Evolutionary conservation across 495 filamentous ascomycete genomes (phyloP).

Genomic region (Saxophila tyrrhenica): DNA sequence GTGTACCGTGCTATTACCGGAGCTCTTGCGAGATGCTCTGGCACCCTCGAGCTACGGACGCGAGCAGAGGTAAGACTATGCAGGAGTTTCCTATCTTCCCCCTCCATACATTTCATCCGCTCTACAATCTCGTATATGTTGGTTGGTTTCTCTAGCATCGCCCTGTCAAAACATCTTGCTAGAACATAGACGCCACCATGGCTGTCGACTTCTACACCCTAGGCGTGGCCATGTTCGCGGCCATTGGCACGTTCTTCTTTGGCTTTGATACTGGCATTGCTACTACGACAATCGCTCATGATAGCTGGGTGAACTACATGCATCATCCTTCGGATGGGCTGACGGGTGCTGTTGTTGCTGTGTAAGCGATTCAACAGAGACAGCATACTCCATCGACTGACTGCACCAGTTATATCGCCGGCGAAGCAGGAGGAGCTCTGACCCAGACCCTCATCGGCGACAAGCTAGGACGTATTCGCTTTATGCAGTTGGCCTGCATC

Average conservation of each 20-base stretch:
- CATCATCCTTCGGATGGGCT: constrained; percentile 40
- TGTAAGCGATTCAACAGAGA: constrained; percentile 13
- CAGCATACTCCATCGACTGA: background rate
- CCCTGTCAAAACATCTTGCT: background rate
- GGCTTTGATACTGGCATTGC: constrained; percentile 16
- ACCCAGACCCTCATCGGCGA: constrained; percentile 44
- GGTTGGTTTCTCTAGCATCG: no score
- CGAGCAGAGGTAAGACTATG: no score
- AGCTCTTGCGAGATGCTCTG: no score
- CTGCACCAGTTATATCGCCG: constrained; percentile 38
- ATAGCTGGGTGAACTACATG: constrained; percentile 52
- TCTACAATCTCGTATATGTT: no score
- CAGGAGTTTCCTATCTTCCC: no score
- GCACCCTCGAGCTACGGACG: no score
- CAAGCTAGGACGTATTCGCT: constrained; percentile 44
- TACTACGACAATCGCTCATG: constrained; percentile 40
- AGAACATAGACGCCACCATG: background rate
- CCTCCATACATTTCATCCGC: no score
- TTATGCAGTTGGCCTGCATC: constrained; percentile 48
- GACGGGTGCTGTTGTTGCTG: constrained; percentile 49
- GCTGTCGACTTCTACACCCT: constrained; percentile 6
- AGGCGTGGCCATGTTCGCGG: constrained; percentile 13
- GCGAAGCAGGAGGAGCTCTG: constrained; percentile 44
- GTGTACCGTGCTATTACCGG: no score
- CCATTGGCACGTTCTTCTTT: constrained; percentile 13